phyloP scores from a whole-genome alignment of 805 yeast genomes.

The Yarrowia hollandica region DNA sequence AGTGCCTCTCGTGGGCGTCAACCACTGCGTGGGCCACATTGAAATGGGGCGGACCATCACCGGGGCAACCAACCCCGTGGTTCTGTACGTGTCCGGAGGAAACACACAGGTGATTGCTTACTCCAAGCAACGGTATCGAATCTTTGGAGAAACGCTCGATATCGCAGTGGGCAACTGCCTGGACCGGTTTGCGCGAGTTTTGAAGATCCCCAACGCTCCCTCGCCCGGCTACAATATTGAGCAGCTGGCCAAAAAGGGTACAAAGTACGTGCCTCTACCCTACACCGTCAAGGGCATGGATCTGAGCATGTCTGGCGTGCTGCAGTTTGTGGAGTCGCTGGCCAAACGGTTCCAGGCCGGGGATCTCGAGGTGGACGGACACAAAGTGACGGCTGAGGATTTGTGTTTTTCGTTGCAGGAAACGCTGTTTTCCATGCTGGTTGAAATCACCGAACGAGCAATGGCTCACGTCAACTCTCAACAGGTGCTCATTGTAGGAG shows the following conservation, averaged over 20 bases:
- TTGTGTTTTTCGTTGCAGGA: slow-evolving; percentile 92
- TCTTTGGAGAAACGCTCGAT: slow-evolving; percentile 98
- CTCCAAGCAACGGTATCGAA: slow-evolving; percentile 87
- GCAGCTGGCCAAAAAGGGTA: slow-evolving; percentile 73
- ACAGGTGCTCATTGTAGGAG: slow-evolving; percentile 94
- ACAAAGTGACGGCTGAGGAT: slow-evolving; percentile 73
- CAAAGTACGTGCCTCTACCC: slow-evolving; percentile 68
- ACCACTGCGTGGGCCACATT: slow-evolving; percentile 96
- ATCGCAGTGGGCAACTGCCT: slow-evolving; percentile 97
- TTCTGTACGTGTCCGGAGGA: slow-evolving; percentile 95
- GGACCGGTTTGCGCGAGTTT: slow-evolving; percentile 91
- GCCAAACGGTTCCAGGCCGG: slow-evolving; percentile 68
- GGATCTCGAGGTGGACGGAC: slow-evolving; percentile 44
- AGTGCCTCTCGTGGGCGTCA: slow-evolving; percentile 88
- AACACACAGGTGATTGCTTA: slow-evolving; percentile 98
- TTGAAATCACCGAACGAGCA: slow-evolving; percentile 96
- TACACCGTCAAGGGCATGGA: slow-evolving; percentile 99
- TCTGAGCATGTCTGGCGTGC: slow-evolving; percentile 90
- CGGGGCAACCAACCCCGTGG: slow-evolving; percentile 97
- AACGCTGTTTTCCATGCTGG: slow-evolving; percentile 90
- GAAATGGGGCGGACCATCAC: slow-evolving; percentile 99
- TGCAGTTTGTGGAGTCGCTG: slow-evolving; percentile 77
- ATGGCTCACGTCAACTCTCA: slow-evolving; percentile 93
- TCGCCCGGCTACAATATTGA: slow-evolving; percentile 98
- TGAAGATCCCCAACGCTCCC: slow-evolving; percentile 87